Evolutionary conservation across 2,329 filamentous ascomycete species (phyloP).

Genomic region (Alternaria ethzedia): DNA sequence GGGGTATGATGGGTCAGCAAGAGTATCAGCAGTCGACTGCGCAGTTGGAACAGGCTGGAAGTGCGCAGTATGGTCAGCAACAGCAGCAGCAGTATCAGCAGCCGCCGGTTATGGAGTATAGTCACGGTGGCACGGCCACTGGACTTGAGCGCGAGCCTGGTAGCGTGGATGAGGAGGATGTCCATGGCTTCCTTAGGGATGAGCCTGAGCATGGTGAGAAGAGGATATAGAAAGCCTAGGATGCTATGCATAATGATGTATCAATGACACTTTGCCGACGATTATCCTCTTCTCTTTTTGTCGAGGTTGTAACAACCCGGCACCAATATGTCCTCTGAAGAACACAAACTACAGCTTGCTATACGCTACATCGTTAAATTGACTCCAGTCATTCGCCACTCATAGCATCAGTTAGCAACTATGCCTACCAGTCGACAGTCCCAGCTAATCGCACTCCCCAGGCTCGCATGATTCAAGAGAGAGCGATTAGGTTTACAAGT

Average conservation of each 20-base stretch:
- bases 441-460: background rate
- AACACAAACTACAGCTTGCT: background rate
- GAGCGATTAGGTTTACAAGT: background rate
- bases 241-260: background rate
- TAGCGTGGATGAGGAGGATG: slow-evolving; percentile 10
- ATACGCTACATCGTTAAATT: background rate
- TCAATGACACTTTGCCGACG: background rate
- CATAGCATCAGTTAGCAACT: background rate
- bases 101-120: background rate
- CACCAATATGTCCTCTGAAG: background rate
- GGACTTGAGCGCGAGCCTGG: background rate
- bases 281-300: background rate
- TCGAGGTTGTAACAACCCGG: background rate
- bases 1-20: background rate
- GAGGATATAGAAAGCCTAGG: background rate
- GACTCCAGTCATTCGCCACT: background rate
- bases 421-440: background rate
- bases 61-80: background rate
- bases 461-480: background rate
- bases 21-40: background rate
- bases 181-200: slow-evolving; percentile 21
- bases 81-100: background rate
- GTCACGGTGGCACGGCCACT: background rate
- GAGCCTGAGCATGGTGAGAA: slow-evolving; percentile 7
- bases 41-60: background rate